A percentile compares a stretch with the other conserved stretches of the same genome.
These are phyloP conservation scores for Fusarium haematococcum DNA, from an alignment of 2,329 filamentous ascomycete genomes.

Conservation along the genomic window DNA sequence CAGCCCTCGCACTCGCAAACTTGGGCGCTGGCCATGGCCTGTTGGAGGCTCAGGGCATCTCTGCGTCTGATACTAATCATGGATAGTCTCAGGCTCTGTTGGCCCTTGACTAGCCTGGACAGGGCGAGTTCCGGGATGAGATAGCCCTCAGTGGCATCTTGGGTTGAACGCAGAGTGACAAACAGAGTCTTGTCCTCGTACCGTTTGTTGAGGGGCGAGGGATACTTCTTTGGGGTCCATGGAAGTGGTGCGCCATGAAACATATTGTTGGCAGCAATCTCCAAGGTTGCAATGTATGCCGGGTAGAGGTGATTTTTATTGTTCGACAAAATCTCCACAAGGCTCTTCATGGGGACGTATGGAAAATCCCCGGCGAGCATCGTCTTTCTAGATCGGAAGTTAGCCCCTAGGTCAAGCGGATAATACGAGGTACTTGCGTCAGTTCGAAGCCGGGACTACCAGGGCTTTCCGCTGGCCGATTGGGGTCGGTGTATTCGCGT, in stretches of 20 bases:
- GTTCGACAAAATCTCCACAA: constrained; percentile 18
- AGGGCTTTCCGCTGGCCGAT: neutral
- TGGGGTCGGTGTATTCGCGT: constrained; percentile 7
- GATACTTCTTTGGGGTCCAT: constrained; percentile 25
- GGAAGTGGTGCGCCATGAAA: neutral
- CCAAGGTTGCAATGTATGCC: constrained; percentile 14
- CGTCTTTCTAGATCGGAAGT: constrained; percentile 18
- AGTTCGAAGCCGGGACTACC: neutral
- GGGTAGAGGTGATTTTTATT: constrained; percentile 31
- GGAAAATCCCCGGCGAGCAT: constrained; percentile 42
- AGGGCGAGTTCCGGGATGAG: constrained; percentile 37
- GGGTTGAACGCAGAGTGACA: neutral
- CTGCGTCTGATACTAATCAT: constrained; percentile 20
- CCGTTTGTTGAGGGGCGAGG: neutral
- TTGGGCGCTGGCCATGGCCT: constrained; percentile 61
- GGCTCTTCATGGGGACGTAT: constrained; percentile 16
- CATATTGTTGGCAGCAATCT: neutral
- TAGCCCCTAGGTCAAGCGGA: constrained; percentile 1
- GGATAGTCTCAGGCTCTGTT: constrained; percentile 12
- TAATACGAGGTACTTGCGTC: constrained; percentile 19
- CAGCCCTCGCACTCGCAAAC: constrained; percentile 80
- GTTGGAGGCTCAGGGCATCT: constrained; percentile 54
- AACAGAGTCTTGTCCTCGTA: constrained; percentile 22
- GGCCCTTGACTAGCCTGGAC: constrained; percentile 13
- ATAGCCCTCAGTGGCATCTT: constrained; percentile 1